Conservation (phyloP, 306 rosid genomes). For the Carpinus viminea region DNA sequence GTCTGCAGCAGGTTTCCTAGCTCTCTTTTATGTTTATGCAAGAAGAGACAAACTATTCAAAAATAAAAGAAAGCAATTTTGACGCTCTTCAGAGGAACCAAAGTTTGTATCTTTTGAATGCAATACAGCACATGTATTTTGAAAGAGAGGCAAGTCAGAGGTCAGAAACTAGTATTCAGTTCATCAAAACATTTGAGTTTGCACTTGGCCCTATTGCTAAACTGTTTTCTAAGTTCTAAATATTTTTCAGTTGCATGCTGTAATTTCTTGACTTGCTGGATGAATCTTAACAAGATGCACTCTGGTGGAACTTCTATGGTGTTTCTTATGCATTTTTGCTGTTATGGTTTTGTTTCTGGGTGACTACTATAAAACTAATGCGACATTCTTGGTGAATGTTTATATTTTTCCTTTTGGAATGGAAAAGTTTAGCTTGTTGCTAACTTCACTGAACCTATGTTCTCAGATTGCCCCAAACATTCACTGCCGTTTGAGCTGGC, state of each 20-base stretch:
- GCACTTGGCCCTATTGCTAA: slow-evolving; percentile 17
- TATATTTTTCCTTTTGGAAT: background rate
- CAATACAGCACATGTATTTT: slow-evolving; percentile 48
- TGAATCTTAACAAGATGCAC: background rate
- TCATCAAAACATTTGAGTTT: slow-evolving; percentile 29
- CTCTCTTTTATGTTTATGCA: slow-evolving; percentile 63
- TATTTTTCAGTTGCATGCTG: background rate
- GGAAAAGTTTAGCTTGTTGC: background rate
- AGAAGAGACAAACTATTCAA: slow-evolving; percentile 68
- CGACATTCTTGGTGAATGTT: background rate
- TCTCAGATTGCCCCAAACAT: too few relatives aligned
- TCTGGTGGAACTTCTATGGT: background rate
- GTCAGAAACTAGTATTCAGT: slow-evolving; percentile 33
- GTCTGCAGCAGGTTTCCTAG: slow-evolving; percentile 48
- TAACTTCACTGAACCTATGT: background rate
- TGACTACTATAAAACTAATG: background rate
- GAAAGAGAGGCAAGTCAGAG: slow-evolving; percentile 49
- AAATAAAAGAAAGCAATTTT: slow-evolving; percentile 93
- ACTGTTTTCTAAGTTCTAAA: background rate
- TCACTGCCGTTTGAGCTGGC: too few relatives aligned
- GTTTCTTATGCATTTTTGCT: background rate
- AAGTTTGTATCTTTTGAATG: slow-evolving; percentile 53
- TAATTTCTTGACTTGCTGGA: background rate
- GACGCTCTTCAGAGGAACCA: slow-evolving; percentile 42
- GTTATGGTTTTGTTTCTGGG: too few relatives aligned